These are phyloP conservation scores for Spathaspora sp. DNA, from an alignment of 805 yeast species.

Conservation along the genomic window DNA sequence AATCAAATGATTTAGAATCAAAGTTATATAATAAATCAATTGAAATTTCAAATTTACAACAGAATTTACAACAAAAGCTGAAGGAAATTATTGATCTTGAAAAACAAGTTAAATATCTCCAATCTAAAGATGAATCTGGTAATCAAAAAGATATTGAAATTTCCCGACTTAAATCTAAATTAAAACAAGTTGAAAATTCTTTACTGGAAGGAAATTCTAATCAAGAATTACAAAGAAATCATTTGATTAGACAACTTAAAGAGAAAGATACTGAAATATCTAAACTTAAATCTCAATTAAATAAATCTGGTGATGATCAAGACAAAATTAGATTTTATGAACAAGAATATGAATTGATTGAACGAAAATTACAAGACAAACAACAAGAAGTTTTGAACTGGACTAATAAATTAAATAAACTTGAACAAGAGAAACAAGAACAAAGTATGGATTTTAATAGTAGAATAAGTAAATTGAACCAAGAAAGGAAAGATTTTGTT, in stretches of 20 bases:
- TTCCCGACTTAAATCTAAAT: background rate
- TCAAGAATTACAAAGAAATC: background rate
- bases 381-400: background rate
- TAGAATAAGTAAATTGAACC: background rate
- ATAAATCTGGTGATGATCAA: background rate
- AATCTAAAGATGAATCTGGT: background rate
- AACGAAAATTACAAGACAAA: conserved; percentile 1
- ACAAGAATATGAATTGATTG: conserved; percentile 5
- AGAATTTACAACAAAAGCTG: background rate
- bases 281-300: background rate
- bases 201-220: background rate
- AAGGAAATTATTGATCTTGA: background rate
- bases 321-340: conserved; percentile 6
- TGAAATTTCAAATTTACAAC: conserved; percentile 1
- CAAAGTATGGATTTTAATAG: background rate
- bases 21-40: background rate
- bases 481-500: background rate
- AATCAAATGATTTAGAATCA: background rate
- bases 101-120: background rate
- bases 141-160: background rate
- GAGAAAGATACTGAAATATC: background rate
- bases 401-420: background rate
- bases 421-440: background rate
- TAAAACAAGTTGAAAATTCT: background rate
- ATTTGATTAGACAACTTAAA: background rate